A percentile compares a stretch with the other conserved stretches of the same genome.
Evolutionary conservation across 345 rosid species (phyloP).

Genomic region (Geranium rotundifolium): DNA sequence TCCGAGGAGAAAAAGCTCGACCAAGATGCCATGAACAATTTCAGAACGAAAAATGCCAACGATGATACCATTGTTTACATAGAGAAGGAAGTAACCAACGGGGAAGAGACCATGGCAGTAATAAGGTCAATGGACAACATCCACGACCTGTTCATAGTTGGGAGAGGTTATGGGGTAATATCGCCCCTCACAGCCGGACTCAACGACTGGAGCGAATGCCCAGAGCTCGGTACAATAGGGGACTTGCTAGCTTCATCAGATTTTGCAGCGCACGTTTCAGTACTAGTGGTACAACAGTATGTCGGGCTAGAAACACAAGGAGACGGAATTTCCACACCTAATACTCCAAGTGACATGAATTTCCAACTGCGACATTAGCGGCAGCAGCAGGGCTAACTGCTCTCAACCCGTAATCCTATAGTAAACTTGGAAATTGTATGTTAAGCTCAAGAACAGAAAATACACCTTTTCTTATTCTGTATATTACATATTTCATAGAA

Average conservation of each 20-base stretch:
- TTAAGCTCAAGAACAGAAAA: too few species aligned
- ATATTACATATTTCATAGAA: too few species aligned
- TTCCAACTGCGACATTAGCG: neutral
- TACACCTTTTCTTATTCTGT: too few species aligned
- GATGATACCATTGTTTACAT: slow-evolving; percentile 33
- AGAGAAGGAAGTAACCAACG: slow-evolving; percentile 57
- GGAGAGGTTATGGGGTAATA: slow-evolving; percentile 72
- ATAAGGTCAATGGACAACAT: slow-evolving; percentile 53
- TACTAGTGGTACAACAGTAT: slow-evolving; percentile 77
- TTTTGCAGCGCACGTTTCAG: slow-evolving; percentile 67
- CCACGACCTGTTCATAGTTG: slow-evolving; percentile 77
- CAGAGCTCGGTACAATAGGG: slow-evolving; percentile 91
- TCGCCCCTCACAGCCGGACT: slow-evolving; percentile 80
- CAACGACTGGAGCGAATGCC: slow-evolving; percentile 99
- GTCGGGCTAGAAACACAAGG: slow-evolving; percentile 21
- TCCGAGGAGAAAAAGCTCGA: slow-evolving; percentile 40
- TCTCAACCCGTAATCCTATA: too few species aligned
- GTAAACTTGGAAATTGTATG: too few species aligned
- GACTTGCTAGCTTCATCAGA: slow-evolving; percentile 92
- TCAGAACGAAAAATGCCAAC: slow-evolving; percentile 30
- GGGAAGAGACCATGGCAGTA: slow-evolving; percentile 73
- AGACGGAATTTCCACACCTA: slow-evolving; percentile 32
- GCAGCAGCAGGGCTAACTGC: too few species aligned
- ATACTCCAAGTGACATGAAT: slow-evolving; percentile 27
- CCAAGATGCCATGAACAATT: slow-evolving; percentile 40